Evolutionary conservation across 2,329 filamentous ascomycete genomes (phyloP), one percentile per base, ranked within the genome.

Genomic region (Byssothecium circinans): DNA sequence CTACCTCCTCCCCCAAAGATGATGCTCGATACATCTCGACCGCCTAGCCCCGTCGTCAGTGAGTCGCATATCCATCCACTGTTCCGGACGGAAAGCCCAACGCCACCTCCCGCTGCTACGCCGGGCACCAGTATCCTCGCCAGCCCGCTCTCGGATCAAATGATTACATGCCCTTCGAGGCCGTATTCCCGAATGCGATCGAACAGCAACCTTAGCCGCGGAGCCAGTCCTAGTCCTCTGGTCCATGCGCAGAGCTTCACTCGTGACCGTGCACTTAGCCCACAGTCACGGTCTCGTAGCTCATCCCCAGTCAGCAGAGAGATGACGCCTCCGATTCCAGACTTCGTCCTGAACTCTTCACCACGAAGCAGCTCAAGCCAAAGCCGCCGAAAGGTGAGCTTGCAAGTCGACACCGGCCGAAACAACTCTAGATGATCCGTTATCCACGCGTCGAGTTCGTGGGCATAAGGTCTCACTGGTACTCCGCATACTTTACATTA

Each of bases 61-160:
- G 86, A 91, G 65, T 77, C 83, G 3, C 83, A 90, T 62, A 90
- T 91, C 37, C 88, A 91, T 66, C 88, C 88, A 8, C 78, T 91
- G 2, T 91, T 91, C 74, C 80, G 88, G 49, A 85, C 84, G 5
- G 86, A 89, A 62, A 87, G 83, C 33, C 85, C 85, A 0, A 79
- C 77, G 1, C 86, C 86, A 7, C 84, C 86, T 1, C 82, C 87
- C 0, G 71, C 81, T 5, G 60, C 61, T 1, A 87, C 85, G 0
- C 84, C 86, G 0, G 85, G 86, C 0, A 91, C 88, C 0, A 78
- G 85, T 14, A 85, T 91, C 40, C 75, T 83, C 10, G 88, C 87
- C 0, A 84, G 87, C 2, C 87, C 87, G 0, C 80, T 84, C 33
- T 84, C 84, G 2, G 87, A 83, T 3, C 81, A 85, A 55, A 72